Evolutionary conservation across 148 eudicot genomes (phyloP), one percentile per base, ranked within the genome.

Genomic region (Dianthus caryophyllus): DNA sequence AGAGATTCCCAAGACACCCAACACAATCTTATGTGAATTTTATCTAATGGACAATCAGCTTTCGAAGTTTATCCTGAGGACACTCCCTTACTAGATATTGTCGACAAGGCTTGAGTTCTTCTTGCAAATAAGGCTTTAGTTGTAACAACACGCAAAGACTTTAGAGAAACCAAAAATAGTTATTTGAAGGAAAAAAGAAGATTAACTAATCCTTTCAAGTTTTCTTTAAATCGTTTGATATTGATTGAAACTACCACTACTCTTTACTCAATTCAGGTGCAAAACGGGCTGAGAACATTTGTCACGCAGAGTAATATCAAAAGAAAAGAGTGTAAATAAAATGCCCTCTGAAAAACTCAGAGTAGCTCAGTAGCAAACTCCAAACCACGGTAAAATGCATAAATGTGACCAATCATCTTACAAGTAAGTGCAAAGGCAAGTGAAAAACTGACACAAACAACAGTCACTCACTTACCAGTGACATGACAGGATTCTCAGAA

Each of bases 401-500:
- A 50, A 18, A 50, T 48, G 31, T 36, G 27, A 41, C 30, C 30
- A 39, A n/a, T n/a, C n/a, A n/a, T 26, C 9, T 24, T 18, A 61
- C 4, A 53, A 64, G 57, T 56, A n/a, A 38, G 29, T 18, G 36
- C 17, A 33, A 36, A 71, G 14, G 47, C 49, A 73, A 18, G 18
- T 51, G 44, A n/a, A 50, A 33, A 33, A 7, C 7, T 33, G 38
- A 33, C 69, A 70, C 16, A 50, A 66, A 60, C 14, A 56, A 52
- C 48, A 58, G 59, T 39, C n/a, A 77, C 85, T 53, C 61, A 75
- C 92, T 61, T 76, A 92, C 97, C 91, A 87, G 73, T 71, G 85
- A 61, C 96, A 89, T 87, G 31, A 92, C 96, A 10, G 97, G 97
- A 79, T 92, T 92, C 71, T 80, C 93, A 68, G 88, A 85, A 67